A percentile compares a stretch with the other conserved stretches of the same genome.
phyloP scores from a whole-genome alignment of 208 protist species.

The Crithidia expoeki region DNA sequence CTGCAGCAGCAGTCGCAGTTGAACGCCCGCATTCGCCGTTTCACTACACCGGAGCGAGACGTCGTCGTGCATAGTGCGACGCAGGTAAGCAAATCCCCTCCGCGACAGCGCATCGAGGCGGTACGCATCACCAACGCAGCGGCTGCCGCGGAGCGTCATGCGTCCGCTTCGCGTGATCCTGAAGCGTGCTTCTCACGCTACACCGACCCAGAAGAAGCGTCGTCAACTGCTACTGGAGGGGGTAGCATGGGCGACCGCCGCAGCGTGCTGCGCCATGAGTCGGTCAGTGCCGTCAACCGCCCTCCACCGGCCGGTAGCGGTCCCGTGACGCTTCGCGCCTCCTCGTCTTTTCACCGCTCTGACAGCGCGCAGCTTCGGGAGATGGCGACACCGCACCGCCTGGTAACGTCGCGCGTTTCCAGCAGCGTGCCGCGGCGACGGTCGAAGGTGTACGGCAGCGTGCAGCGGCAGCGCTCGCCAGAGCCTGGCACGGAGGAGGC shows the following conservation, averaged over 20 bases:
- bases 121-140: slow-evolving; percentile 39
- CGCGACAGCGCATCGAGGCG: slow-evolving; percentile 48
- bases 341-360: slow-evolving; percentile 37
- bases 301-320: neutral
- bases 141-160: slow-evolving; percentile 15
- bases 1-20: neutral
- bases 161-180: slow-evolving; percentile 24
- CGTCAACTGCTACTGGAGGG: neutral
- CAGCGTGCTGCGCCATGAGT: slow-evolving; percentile 34
- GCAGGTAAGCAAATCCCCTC: slow-evolving; percentile 37
- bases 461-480: slow-evolving; percentile 13
- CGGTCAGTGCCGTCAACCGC: slow-evolving; percentile 15
- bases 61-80: slow-evolving; percentile 38
- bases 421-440: slow-evolving; percentile 36
- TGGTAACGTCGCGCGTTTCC: slow-evolving; percentile 23
- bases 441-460: slow-evolving; percentile 23
- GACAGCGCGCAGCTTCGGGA: slow-evolving; percentile 43
- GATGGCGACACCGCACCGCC: slow-evolving; percentile 34
- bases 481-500: slow-evolving; percentile 1
- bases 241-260: slow-evolving; percentile 22
- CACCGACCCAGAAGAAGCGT: slow-evolving; percentile 19
- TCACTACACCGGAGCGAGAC: slow-evolving; percentile 31
- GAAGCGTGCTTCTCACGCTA: slow-evolving; percentile 3
- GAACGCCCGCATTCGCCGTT: neutral
- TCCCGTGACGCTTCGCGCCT: slow-evolving; percentile 24